Conservation (phyloP, 1,139 yeast genomes). For the Williopsis jadinii region DNA sequence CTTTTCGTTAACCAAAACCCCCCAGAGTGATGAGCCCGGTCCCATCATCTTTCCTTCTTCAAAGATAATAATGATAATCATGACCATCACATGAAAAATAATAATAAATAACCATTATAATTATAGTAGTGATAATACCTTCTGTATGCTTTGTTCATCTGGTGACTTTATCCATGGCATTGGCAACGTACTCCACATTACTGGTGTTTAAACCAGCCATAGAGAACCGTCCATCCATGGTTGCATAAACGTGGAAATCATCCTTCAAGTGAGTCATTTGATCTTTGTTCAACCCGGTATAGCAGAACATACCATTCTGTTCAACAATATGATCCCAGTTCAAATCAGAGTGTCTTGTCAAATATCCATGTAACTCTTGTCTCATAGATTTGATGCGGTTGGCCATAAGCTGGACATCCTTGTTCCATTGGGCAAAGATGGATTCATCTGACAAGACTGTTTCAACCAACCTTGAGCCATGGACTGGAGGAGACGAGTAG, state of each 20-base stretch:
- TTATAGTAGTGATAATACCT: no score
- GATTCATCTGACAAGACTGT: slow-evolving; percentile 56
- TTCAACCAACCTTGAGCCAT: slow-evolving; percentile 86
- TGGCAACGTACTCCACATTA: slow-evolving; percentile 79
- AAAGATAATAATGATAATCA: no score
- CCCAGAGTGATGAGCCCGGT: no score
- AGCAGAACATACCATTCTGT: slow-evolving; percentile 97
- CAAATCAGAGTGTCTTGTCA: slow-evolving; percentile 44
- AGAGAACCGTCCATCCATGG: slow-evolving; percentile 86
- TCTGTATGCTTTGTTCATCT: background rate
- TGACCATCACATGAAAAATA: no score
- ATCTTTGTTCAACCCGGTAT: slow-evolving; percentile 67
- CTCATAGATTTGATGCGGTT: slow-evolving; percentile 74
- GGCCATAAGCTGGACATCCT: slow-evolving; percentile 72
- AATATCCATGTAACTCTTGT: slow-evolving; percentile 38
- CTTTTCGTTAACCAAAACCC: no score
- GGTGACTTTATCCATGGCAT: slow-evolving; percentile 37
- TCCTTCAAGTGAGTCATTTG: slow-evolving; percentile 68
- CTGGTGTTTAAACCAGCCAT: slow-evolving; percentile 80
- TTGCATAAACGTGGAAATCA: slow-evolving; percentile 74
- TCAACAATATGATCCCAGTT: slow-evolving; percentile 77
- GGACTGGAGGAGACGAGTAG: slow-evolving; percentile 91
- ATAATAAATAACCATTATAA: no score
- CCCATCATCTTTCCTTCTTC: no score
- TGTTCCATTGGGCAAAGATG: slow-evolving; percentile 67